Evolutionary conservation across 305 asterid species (phyloP), one percentile per base, ranked within the genome.

Genomic region (Fraxinus albicans): DNA sequence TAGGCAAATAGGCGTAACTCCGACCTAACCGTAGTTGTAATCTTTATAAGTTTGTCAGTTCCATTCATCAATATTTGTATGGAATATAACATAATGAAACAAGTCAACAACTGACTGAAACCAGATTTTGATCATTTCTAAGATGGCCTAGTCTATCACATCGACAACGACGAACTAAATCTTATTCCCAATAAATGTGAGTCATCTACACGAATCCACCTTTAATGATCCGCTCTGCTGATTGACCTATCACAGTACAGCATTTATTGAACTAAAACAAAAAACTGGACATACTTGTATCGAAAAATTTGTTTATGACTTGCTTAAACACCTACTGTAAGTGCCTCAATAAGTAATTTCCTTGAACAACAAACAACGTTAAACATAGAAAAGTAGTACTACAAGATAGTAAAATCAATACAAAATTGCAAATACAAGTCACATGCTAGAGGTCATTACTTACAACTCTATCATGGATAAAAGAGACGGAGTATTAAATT

Each of bases 391-490:
- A 25, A 34, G 33, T 27, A 38, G 13, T 9, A 77, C 76, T 73
- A 42, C 47, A 79, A 58, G 74, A 87, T 63, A 77, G 69, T 31
- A 40, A 79, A 78, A 75, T 77, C 82, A 76, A 36, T 38, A 58
- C 40, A 78, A 29, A 75, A 67, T 76, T 55, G 27, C 13, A 73
- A 81, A 77, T 70, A 53, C 31, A 84, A 70, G 40, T 63, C 77
- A 40, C 85, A 70, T 36, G 70, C 63, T 50, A 9, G 31, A 63
- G 34, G 72, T 63, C 72, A 70, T 70, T 58, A 25, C 33, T 34
- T 23, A 34, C 47, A 40, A 60, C 50, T 38, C 35, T 23, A 50
- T 70, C 69, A 67, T 84, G 72, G 80, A 77, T 63, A 42, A 55
- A 85, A 60, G 38, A 81, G 72, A 58, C 4, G 2, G 74, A 38